Evolutionary conservation across 1,139 yeast genomes (phyloP), one percentile per base, ranked within the genome.

Genomic region (Taphrina wiesneri): DNA sequence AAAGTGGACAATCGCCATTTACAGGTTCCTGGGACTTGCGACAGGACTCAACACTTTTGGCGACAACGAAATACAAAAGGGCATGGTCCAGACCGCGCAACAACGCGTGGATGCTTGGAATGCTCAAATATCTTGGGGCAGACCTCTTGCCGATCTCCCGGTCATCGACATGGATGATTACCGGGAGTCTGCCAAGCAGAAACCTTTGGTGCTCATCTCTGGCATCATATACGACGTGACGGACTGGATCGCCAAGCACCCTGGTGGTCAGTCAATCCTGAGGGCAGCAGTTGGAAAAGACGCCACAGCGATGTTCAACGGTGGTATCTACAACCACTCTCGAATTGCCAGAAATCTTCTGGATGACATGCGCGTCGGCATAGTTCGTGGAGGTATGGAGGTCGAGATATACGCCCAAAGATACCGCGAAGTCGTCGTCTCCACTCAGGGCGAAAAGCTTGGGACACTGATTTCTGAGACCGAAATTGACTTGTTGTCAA

Each of bases 321-420:
- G 99, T 74, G 98, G 97, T 74, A 98, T 93, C 53, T 93, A 93
- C 78, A 86, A 90, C 63, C 99, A 93, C 79, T 90, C 97, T 56
- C 93, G 92, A 75, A 98, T 98, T 70, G 99, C 97, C 57, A 97
- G 93, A 79, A 93, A 93, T 79, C 80, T 93, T 77, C 85, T 93
- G 75, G 96, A 97, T 41, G 88, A 93, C 47, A 87, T 92, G 96
- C 88, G 99, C 80, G 89, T 93, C 32, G 98, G 97, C 30, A 95
- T 93, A 60, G 86, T 95, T 49, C 89, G 91, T 70, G 88, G 90
- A 17, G 90, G 91, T 3, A 83, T 88, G 71, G 92, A 90, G 71
- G 89, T 86, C 69, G 89, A 89, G 71, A 90, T 89, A 23, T 91
- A 84, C 73, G 43, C 32, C 6, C 52, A 46, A 26, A 86, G 84